These are phyloP conservation scores for Phytophthora rubi DNA, from an alignment of 352 stramenopile genomes.

Conservation along the genomic window DNA sequence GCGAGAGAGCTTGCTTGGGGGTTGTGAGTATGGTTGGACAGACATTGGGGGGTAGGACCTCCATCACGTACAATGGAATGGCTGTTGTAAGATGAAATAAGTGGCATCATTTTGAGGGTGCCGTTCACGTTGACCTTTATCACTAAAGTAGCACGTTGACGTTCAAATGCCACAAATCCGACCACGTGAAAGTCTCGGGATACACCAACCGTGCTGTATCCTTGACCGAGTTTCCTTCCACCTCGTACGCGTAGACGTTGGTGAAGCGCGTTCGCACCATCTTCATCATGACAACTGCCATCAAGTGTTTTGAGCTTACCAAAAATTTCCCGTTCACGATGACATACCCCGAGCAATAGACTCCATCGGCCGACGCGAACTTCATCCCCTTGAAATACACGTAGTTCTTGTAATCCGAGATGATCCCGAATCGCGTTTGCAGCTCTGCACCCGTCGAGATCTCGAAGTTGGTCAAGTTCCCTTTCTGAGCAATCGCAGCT, in stretches of 20 bases:
- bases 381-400: constrained; percentile 40
- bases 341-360: constrained; percentile 39
- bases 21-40: constrained; percentile 9
- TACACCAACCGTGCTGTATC: constrained; percentile 19
- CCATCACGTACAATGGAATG: not conserved
- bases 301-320: constrained; percentile 31
- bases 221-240: constrained; percentile 32
- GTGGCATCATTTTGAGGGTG: not conserved
- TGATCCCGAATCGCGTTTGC: constrained; percentile 38
- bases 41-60: not conserved
- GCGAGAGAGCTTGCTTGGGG: constrained; percentile 8
- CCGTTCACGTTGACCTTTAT: not conserved
- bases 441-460: constrained; percentile 38
- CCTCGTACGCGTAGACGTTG: constrained; percentile 37
- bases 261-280: constrained; percentile 18
- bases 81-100: not conserved
- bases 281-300: constrained; percentile 34
- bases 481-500: constrained; percentile 5
- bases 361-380: constrained; percentile 36
- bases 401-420: constrained; percentile 47
- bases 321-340: constrained; percentile 40
- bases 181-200: constrained; percentile 8
- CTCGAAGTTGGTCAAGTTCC: constrained; percentile 40
- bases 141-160: constrained; percentile 3
- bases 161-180: constrained; percentile 13